Base-by-base conservation (phyloP, 2,329 filamentous ascomycete species). In the Diaporthe longicolla region DNA sequence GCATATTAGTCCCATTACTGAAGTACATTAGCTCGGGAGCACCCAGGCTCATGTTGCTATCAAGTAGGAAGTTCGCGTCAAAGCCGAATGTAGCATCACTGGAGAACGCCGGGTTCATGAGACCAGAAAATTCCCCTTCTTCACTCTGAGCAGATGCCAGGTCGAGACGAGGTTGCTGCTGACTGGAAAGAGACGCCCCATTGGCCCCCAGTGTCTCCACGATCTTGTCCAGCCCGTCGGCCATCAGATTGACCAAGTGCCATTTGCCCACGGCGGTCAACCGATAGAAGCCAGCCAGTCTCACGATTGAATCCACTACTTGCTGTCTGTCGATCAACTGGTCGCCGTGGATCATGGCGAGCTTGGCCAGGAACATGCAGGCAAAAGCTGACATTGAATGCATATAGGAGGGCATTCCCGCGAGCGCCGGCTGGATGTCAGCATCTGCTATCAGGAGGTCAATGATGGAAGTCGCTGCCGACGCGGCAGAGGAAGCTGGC, bases 381-480 rank as follows among this genome's bases (percentile, higher is more conserved):
- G 87, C 86, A 74, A 89, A 89, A 0, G 85, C 86, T 0, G 86
- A 87, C 87, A 89, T 89, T 57, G 85, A 87, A 73, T 87, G 85
- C 61, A 88, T 83, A 59, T 89, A 89, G 4, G 86, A 85, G 0
- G 87, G 87, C 79, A 89, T 86, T 1, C 87, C 85, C 80, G 35
- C 68, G 0, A 77, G 79, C 0, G 79, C 79, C n/a, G 79, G 78
- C 5, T 80, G 79, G 21, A 85, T 80, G 29, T 83, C 80, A 5
- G 76, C 74, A 50, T 85, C 82, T 0, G 77, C 79, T 4, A 83
- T 74, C 1, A 85, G 77, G 73, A 84, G 78, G 32, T 83, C 80
- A 69, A 85, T 79, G 52, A 83, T 84, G 13, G 80, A 79, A 0
- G 78, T 82, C 3, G 84, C 83, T 1, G 83, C 82, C 8, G 72